Evolutionary conservation across 352 stramenopile genomes (phyloP).

Genomic region (Pilasporangium apinafurcum): DNA sequence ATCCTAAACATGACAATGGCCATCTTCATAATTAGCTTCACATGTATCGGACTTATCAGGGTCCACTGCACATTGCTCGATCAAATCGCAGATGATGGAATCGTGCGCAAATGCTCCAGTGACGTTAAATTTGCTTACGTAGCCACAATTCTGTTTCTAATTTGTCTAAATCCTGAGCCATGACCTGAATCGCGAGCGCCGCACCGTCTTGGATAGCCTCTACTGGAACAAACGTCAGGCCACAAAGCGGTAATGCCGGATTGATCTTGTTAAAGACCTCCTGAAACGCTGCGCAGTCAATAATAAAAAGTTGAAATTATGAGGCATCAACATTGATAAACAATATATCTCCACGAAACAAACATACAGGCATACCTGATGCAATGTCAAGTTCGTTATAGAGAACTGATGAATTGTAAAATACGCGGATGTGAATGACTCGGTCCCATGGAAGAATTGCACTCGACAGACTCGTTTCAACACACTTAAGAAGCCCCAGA

Average conservation of each 20-base stretch:
- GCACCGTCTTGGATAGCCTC: constrained; percentile 47
- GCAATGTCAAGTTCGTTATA: constrained; percentile 46
- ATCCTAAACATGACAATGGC: too few relatives aligned
- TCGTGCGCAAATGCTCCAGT: too few relatives aligned
- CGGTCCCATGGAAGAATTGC: constrained; percentile 51
- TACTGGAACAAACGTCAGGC: constrained; percentile 73
- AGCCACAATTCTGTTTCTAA: constrained; percentile 83
- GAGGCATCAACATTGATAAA: too few relatives aligned
- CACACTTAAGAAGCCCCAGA: constrained; percentile 7
- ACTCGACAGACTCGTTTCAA: constrained; percentile 22
- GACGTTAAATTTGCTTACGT: constrained; percentile 67
- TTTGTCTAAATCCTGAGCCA: constrained; percentile 72
- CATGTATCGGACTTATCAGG: too few relatives aligned
- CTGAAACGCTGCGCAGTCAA: neutral
- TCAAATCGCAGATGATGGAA: too few relatives aligned
- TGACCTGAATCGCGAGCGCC: constrained; percentile 49
- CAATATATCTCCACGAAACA: too few relatives aligned
- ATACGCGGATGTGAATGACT: constrained; percentile 62
- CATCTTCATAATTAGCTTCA: too few relatives aligned
- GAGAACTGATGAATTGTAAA: constrained; percentile 46
- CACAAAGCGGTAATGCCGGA: constrained; percentile 15
- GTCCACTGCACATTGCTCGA: too few relatives aligned
- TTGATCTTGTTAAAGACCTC: constrained; percentile 1
- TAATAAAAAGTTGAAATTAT: neutral
- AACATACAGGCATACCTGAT: constrained; percentile 9